Evolutionary conservation across 2,329 filamentous ascomycete genomes (phyloP).

Genomic region (Penicillium sp.): DNA sequence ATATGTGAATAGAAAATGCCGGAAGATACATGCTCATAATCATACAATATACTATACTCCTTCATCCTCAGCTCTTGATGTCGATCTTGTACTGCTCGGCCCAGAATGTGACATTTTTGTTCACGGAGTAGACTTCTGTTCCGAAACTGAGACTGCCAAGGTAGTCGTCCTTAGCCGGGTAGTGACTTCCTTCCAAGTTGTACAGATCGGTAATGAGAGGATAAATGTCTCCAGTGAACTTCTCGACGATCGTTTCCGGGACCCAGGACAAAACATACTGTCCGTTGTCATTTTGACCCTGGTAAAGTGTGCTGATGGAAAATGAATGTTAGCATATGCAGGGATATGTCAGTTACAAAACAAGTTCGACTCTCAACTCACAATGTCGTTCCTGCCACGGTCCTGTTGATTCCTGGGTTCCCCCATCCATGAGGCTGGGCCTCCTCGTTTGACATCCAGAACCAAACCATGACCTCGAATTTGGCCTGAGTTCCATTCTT

Average conservation of each 20-base stretch:
- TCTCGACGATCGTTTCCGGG: slow-evolving; percentile 34
- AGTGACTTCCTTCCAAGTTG: slow-evolving; percentile 32
- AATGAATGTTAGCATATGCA: slow-evolving; percentile 2
- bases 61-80: slow-evolving; percentile 18
- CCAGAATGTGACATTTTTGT: slow-evolving; percentile 50
- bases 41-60: slow-evolving; percentile 1
- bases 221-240: slow-evolving; percentile 50
- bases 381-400: slow-evolving; percentile 39
- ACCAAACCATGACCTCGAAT: slow-evolving; percentile 60
- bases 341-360: not conserved
- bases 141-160: slow-evolving; percentile 55
- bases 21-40: slow-evolving; percentile 2
- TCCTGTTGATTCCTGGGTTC: slow-evolving; percentile 35
- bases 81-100: slow-evolving; percentile 38
- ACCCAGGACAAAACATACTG: slow-evolving; percentile 55
- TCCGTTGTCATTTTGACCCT: slow-evolving; percentile 36
- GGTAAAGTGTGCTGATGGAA: slow-evolving; percentile 16
- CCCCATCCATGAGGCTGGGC: slow-evolving; percentile 51
- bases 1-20: not conserved
- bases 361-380: slow-evolving; percentile 11
- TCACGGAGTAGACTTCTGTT: slow-evolving; percentile 49
- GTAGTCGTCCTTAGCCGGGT: slow-evolving; percentile 46
- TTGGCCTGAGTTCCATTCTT: slow-evolving; percentile 37
- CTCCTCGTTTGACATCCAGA: slow-evolving; percentile 48
- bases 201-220: slow-evolving; percentile 47